These are phyloP conservation scores for Aspergillus melleus DNA, from an alignment of 2,329 filamentous ascomycete genomes.

Conservation along the genomic window DNA sequence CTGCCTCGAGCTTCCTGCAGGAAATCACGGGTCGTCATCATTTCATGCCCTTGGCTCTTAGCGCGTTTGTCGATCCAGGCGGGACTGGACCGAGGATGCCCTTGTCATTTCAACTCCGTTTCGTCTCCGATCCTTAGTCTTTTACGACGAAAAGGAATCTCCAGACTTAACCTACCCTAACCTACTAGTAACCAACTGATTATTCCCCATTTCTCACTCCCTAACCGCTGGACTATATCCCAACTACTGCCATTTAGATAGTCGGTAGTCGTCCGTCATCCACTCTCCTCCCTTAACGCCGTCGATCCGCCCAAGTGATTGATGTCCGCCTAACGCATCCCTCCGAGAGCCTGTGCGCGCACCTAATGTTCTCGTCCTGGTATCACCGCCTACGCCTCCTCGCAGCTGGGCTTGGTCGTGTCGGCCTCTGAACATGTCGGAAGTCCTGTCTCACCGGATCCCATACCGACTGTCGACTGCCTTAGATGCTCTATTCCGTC, in stretches of 20 bases:
- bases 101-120: neutral
- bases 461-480: conserved; percentile 13
- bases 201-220: neutral
- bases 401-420: conserved; percentile 14
- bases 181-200: neutral
- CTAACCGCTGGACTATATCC: too few relatives aligned
- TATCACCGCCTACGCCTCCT: conserved; percentile 11
- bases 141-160: neutral
- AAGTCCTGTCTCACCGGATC: conserved; percentile 15
- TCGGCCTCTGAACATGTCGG: conserved; percentile 25
- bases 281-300: neutral
- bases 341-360: neutral
- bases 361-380: conserved; percentile 7
- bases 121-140: neutral
- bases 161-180: neutral
- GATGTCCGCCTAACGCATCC: neutral
- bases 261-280: neutral
- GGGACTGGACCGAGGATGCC: conserved; percentile 13
- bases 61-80: conserved; percentile 8
- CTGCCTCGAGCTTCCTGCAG: neutral
- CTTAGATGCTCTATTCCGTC: conserved; percentile 10
- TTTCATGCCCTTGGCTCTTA: neutral
- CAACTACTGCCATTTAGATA: neutral
- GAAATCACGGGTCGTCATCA: neutral
- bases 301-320: neutral